These are phyloP conservation scores for Phytophthora ramorum DNA, from an alignment of 352 stramenopile genomes.

Conservation along the genomic window DNA sequence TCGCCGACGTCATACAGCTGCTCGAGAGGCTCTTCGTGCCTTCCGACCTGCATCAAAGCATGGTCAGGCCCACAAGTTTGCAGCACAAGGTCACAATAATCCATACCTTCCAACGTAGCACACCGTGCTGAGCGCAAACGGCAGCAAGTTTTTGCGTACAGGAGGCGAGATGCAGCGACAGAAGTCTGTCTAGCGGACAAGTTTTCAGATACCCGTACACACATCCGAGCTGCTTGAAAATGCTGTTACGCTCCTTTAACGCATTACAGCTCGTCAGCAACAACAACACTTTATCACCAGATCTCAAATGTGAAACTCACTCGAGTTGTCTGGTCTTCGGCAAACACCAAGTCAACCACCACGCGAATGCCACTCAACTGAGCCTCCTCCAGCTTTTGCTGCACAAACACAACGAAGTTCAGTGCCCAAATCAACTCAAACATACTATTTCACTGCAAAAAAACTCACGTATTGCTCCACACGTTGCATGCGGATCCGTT, in stretches of 20 bases:
- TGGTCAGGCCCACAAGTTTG: background rate
- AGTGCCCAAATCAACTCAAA: background rate
- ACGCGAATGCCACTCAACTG: constrained; percentile 51
- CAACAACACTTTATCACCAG: background rate
- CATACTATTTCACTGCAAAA: background rate
- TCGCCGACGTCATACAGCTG: constrained; percentile 53
- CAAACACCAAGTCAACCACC: constrained; percentile 76
- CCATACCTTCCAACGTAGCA: constrained; percentile 67
- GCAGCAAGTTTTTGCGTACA: constrained; percentile 42
- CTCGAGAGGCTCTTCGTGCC: constrained; percentile 57
- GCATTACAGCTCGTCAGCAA: background rate
- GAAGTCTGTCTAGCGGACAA: constrained; percentile 60
- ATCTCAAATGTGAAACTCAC: constrained; percentile 29
- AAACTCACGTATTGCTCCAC: constrained; percentile 79
- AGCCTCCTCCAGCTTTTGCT: constrained; percentile 80
- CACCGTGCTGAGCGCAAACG: constrained; percentile 52
- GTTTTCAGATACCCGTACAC: constrained; percentile 83
- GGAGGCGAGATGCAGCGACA: constrained; percentile 69
- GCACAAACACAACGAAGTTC: background rate
- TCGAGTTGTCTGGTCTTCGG: constrained; percentile 46
- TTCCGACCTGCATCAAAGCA: constrained; percentile 31
- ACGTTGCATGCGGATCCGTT: constrained; percentile 71
- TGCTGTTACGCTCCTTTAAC: constrained; percentile 72
- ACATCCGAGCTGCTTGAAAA: constrained; percentile 84
- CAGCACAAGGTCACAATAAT: background rate